Base-by-base conservation (phyloP, 2,329 filamentous ascomycete genomes). In the Proliferodiscus dingleyae region DNA sequence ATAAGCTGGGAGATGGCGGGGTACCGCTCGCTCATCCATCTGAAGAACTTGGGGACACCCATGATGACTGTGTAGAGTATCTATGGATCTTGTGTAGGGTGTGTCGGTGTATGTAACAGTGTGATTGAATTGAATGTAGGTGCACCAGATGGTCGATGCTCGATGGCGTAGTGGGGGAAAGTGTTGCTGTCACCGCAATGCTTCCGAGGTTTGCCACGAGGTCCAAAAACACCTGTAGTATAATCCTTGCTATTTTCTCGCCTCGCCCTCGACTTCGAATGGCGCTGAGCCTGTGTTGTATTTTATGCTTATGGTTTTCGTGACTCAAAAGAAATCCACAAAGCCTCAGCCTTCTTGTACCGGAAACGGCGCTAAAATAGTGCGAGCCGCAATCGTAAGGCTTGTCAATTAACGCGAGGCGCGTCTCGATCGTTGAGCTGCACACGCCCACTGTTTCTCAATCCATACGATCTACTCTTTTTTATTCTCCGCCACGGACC, bases 11-110 rank as follows among this genome's bases (percentile, higher is more conserved):
- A 98, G 67, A 98, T 98, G 52, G 93, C 83, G 45, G 93, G 93
- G 79, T 98, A 98, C 60, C 94, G 85, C 80, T 98, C 94, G 50
- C 90, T 96, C 77, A 98, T 86, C 93, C 94, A 98, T 79, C 93
- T 55, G 55, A 65, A 63, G 50, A 62, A 68, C 30, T 67, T 68
- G 26, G 74, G 74, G 56, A 88, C 83, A 79, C 83, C 62, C 62
- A 65, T 65, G 34, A 23, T 43, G 29, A 34, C 23, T 22, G 11
- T 37, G 22, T 33, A 29, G 47, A 47, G 52, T 47, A 52, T 41
- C 45, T 45, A 39, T 41, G 50, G 45, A n/a, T 39, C 24, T 15
- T 18, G 36, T 40, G n/a, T 47, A 45, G 38, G 29, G 44, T 37
- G 23, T 44, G 32, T 28, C 50, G 46, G 32, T 51, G 34, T 45